A percentile compares a stretch with the other conserved stretches of the same genome.
Evolutionary conservation across 2,329 filamentous ascomycete species (phyloP).

Genomic region (Paramyrothecium roridum): DNA sequence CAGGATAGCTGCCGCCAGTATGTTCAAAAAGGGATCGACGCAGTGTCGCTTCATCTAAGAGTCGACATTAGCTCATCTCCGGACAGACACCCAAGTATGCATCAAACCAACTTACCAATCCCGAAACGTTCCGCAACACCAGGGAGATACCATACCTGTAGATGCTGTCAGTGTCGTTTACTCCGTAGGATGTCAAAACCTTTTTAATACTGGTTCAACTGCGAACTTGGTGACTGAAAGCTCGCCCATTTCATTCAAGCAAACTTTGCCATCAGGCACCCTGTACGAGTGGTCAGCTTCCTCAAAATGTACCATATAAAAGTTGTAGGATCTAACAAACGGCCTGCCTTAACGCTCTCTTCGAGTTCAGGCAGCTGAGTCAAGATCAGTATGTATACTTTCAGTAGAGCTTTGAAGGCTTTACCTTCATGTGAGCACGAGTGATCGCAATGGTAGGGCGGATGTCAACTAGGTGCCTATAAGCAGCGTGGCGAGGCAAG

Average conservation of each 20-base stretch:
- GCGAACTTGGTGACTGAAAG: constrained; percentile 94
- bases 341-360: constrained; percentile 76
- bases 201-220: constrained; percentile 74
- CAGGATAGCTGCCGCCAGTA: constrained; percentile 92
- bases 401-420: not conserved
- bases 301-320: not conserved
- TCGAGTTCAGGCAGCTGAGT: constrained; percentile 80
- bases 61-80: no score
- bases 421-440: constrained; percentile 82
- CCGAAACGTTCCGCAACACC: constrained; percentile 91
- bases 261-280: constrained; percentile 80
- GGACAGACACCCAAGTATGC: not conserved
- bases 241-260: constrained; percentile 81
- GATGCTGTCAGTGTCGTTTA: not conserved
- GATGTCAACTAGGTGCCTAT: constrained; percentile 61
- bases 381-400: not conserved
- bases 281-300: constrained; percentile 25
- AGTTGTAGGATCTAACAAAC: constrained; percentile 47
- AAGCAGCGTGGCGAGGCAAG: constrained; percentile 2
- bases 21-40: constrained; percentile 89
- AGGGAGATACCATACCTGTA: constrained; percentile 72
- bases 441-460: constrained; percentile 90
- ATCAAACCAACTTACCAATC: constrained; percentile 66
- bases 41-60: constrained; percentile 74
- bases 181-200: not conserved